phyloP scores from a whole-genome alignment of 2,329 filamentous ascomycete genomes.

The Penicillium olsonii region DNA sequence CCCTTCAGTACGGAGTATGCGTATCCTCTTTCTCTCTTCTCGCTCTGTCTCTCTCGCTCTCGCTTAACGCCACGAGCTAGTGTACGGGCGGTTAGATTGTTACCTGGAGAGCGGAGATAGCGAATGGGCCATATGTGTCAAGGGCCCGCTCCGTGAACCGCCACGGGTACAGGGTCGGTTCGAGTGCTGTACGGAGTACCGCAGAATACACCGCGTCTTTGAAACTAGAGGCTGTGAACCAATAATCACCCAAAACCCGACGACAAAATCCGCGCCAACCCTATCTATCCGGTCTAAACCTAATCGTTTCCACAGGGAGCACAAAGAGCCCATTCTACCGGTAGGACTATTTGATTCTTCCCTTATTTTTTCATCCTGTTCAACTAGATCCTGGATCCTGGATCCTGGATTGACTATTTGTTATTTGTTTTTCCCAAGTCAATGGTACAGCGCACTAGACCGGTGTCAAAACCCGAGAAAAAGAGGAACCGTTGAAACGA shows the following conservation, averaged over 20 bases:
- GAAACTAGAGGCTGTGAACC: background rate
- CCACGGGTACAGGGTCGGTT: background rate
- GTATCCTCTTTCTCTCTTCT: no score
- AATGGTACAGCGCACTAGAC: background rate
- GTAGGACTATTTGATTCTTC: background rate
- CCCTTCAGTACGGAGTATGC: no score
- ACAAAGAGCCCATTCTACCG: constrained; percentile 2
- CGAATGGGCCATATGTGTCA: background rate
- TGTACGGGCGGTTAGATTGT: background rate
- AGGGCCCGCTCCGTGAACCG: background rate
- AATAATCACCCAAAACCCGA: background rate
- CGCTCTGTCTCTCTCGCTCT: background rate
- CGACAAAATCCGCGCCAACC: background rate
- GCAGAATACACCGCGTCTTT: no score
- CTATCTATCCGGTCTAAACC: constrained; percentile 9
- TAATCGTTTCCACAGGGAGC: constrained; percentile 4
- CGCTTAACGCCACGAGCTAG: background rate
- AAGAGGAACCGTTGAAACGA: background rate
- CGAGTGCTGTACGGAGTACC: background rate
- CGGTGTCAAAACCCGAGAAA: background rate
- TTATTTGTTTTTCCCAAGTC: background rate
- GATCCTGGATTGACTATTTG: background rate
- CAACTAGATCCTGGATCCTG: background rate
- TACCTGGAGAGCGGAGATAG: background rate
- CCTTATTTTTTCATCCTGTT: background rate